Conservation (phyloP, 2,329 filamentous ascomycete genomes). For the Alternaria sp. region DNA sequence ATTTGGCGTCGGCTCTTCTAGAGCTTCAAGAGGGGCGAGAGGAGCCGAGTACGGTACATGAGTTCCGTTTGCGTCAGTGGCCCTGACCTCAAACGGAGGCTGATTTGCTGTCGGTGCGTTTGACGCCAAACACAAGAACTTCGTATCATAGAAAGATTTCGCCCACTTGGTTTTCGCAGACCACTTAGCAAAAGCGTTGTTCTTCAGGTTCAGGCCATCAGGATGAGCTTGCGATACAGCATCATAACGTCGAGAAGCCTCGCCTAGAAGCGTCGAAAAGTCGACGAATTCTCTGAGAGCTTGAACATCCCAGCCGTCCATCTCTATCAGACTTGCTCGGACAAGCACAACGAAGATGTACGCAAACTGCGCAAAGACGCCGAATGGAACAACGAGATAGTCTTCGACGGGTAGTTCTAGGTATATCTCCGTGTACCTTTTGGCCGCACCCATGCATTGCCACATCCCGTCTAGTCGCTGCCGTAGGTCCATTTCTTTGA, state of each 20-base stretch:
- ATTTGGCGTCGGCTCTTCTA: neutral
- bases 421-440: neutral
- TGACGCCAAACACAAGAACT: neutral
- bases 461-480: neutral
- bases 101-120: neutral
- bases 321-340: neutral
- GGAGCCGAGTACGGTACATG: neutral
- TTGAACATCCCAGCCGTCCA: neutral
- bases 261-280: neutral
- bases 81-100: neutral
- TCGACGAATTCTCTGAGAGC: neutral
- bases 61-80: accelerated
- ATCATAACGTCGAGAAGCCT: neutral
- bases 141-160: neutral
- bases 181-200: neutral
- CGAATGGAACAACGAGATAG: slow-evolving; percentile 8
- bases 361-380: slow-evolving; percentile 16
- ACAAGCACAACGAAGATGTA: slow-evolving; percentile 17
- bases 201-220: neutral
- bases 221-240: neutral
- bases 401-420: neutral
- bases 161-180: neutral
- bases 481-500: neutral
- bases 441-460: neutral
- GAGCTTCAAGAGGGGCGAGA: neutral